Evolutionary conservation across 1,139 yeast species (phyloP).

Genomic region (Kodamaea alishanica): DNA sequence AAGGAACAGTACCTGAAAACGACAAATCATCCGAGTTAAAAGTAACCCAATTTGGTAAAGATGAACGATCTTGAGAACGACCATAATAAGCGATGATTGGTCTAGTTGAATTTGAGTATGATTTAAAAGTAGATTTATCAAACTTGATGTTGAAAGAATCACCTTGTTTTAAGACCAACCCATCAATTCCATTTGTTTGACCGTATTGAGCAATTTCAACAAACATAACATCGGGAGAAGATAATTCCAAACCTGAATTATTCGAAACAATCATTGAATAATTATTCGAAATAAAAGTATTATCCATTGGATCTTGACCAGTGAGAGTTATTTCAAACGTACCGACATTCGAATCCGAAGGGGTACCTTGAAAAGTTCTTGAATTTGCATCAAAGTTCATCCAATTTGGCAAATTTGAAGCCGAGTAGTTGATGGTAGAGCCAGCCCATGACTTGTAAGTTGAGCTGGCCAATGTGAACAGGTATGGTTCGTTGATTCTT

Average conservation of each 20-base stretch:
- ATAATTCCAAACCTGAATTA: constrained; percentile 48
- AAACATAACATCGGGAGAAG: constrained; percentile 37
- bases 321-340: constrained; percentile 46
- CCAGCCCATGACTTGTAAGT: constrained; percentile 59
- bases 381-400: constrained; percentile 60
- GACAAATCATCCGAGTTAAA: constrained; percentile 61
- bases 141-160: constrained; percentile 61
- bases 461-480: constrained; percentile 66
- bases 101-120: constrained; percentile 39
- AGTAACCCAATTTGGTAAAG: constrained; percentile 84
- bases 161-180: constrained; percentile 72
- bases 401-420: constrained; percentile 70
- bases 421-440: constrained; percentile 48
- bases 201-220: constrained; percentile 56
- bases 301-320: constrained; percentile 60
- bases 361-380: constrained; percentile 69
- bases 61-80: constrained; percentile 74
- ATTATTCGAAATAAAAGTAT: constrained; percentile 40
- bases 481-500: constrained; percentile 56
- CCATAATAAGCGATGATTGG: constrained; percentile 73
- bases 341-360: constrained; percentile 44
- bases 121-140: constrained; percentile 52
- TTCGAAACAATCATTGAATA: constrained; percentile 60
- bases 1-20: constrained; percentile 88
- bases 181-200: constrained; percentile 66